Conservation (phyloP, 768 basidiomycete genomes). For the Macrolepiota dolichaula region DNA sequence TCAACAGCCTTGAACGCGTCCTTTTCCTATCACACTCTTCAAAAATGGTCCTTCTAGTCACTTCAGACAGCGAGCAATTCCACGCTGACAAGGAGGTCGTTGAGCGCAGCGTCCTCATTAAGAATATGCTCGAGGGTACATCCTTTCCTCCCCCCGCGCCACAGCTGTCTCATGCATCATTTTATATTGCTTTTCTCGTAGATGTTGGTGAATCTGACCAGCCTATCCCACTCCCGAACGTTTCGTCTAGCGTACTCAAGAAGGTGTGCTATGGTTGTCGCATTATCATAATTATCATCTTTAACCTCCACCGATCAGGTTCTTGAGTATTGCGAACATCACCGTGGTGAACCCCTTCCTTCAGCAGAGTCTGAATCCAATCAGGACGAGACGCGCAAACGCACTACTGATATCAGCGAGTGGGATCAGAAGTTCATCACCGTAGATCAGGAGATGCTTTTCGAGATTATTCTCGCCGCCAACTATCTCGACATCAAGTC, state of each 20-base stretch:
- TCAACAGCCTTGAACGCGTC: constrained; percentile 6
- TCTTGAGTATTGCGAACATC: constrained; percentile 98
- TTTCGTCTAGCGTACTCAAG: constrained; percentile 88
- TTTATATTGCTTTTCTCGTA: constrained; percentile 27
- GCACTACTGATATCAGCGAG: constrained; percentile 97
- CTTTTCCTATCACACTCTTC: constrained; percentile 1
- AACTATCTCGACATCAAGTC: constrained; percentile 99
- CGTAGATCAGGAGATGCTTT: constrained; percentile 99
- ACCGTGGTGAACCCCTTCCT: constrained; percentile 95
- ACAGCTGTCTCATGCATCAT: constrained; percentile 11
- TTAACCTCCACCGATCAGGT: constrained; percentile 51
- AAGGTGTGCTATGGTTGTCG: constrained; percentile 55
- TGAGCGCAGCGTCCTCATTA: constrained; percentile 93
- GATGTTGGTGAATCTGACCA: constrained; percentile 95
- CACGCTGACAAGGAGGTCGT: constrained; percentile 91
- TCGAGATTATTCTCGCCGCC: constrained; percentile 98
- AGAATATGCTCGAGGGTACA: constrained; percentile 97
- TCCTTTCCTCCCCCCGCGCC: constrained; percentile 26
- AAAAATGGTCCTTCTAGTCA: constrained; percentile 82
- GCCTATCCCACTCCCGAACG: constrained; percentile 92
- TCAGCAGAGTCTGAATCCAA: constrained; percentile 73
- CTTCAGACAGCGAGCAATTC: constrained; percentile 95
- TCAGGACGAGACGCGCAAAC: constrained; percentile 93
- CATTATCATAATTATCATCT: constrained; percentile 11
- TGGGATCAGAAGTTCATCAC: constrained; percentile 99